These are phyloP conservation scores for Comarum palustre DNA, from an alignment of 306 rosid species.

Conservation along the genomic window DNA sequence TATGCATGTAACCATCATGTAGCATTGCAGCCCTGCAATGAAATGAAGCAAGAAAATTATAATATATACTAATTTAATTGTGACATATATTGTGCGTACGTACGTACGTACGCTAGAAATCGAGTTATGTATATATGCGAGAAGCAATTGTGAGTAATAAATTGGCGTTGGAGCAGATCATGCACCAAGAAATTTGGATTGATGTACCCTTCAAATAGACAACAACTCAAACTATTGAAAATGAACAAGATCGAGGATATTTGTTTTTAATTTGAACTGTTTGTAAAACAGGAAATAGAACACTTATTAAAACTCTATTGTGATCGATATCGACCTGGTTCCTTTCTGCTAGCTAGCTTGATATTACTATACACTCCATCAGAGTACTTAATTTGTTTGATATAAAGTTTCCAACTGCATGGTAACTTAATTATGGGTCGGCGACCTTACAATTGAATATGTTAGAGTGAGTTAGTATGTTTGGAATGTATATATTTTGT, in stretches of 20 bases:
- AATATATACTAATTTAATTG: not conserved
- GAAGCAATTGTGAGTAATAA: not conserved
- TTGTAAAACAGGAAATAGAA: not conserved
- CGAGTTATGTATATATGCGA: not conserved
- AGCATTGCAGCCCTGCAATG: not conserved
- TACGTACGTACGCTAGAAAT: not conserved
- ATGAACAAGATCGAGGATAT: not conserved
- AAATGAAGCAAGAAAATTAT: not conserved
- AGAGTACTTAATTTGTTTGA: no score
- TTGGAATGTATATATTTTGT: no score
- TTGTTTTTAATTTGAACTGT: not conserved
- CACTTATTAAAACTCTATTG: not conserved
- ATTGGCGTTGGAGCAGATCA: not conserved
- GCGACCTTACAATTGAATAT: no score
- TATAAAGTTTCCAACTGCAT: no score
- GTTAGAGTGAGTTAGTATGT: no score
- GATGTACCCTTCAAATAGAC: not conserved
- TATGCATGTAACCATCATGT: not conserved
- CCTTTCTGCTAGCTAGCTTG: not conserved
- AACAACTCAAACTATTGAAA: not conserved
- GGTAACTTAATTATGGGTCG: no score
- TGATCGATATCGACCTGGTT: not conserved
- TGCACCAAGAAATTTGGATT: conserved; percentile 4
- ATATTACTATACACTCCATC: no score
- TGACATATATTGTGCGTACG: not conserved